Evolutionary conservation across 495 filamentous ascomycete genomes (phyloP), one percentile per base, ranked within the genome.

Genomic region (Usnea hakonensis): DNA sequence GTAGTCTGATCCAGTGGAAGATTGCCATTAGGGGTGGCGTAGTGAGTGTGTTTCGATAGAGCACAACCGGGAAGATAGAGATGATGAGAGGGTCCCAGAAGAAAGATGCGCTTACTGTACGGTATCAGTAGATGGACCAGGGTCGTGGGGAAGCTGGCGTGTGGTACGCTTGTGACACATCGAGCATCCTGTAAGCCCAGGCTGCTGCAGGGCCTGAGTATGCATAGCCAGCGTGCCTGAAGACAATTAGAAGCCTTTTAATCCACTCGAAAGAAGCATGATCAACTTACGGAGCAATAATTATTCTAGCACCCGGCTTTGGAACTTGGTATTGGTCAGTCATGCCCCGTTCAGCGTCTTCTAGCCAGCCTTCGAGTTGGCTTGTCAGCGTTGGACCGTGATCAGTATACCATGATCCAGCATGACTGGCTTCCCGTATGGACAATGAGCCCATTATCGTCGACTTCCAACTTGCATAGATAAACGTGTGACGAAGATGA

Each of bases 151-250:
- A 16, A 11, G 9, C 33, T 61, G 19, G 6, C 13, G 55, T n/a
- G 17, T 68, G 79, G 74, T 73, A 90, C 87, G 87, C 88, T 65
- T 85, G 85, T 23, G 86, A 86, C 46, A 97, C 78, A 73, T 99
- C 93, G 59, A 95, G 85, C 5, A 85, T 81, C 72, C 90, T 93
- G 77, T 99, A 99, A 50, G 94, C 94, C 83, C 90, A 96, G 54
- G 91, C 94, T 56, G 95, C 93, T 65, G 90, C 90, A 33, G 91
- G 85, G 36, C 94, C 94, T 19, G 93, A 97, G 76, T 97, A 99
- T 5, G 89, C 81, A 79, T 96, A 99, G 35, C 94, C 95, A 59
- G 95, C 94, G 73, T 99, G 94, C 63, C 94, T 97, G 64, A 28
- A 50, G 37, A 16, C 1, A 14, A n/a, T 66, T 17, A 70, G 61